Conservation (phyloP, 495 filamentous ascomycete species). For the Podospora fimiseda region DNA sequence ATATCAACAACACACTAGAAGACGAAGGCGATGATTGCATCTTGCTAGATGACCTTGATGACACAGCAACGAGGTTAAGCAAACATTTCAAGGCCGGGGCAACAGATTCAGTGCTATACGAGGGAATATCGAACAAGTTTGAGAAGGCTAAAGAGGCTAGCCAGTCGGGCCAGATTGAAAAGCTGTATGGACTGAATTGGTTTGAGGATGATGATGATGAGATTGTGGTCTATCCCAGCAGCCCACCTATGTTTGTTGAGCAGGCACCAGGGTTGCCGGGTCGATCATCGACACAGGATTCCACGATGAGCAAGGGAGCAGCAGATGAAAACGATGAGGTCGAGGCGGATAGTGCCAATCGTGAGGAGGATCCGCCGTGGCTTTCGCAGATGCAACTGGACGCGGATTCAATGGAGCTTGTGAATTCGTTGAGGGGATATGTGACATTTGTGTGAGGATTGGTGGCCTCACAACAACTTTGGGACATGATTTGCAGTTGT, state of each 20-base stretch:
- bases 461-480: too few relatives aligned
- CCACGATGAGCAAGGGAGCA: neutral
- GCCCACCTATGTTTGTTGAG: neutral
- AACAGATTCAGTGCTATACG: slow-evolving; percentile 11
- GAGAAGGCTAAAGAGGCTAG: neutral
- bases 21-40: slow-evolving; percentile 5
- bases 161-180: neutral
- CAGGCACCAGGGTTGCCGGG: neutral
- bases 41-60: neutral
- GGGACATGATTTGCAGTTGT: too few relatives aligned
- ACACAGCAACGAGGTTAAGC: neutral
- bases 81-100: slow-evolving; percentile 9
- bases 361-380: slow-evolving; percentile 37
- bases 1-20: neutral
- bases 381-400: slow-evolving; percentile 41
- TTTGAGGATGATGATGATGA: slow-evolving; percentile 10
- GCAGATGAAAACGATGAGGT: neutral
- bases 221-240: neutral
- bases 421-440: slow-evolving; percentile 42
- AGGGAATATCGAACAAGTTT: slow-evolving; percentile 6
- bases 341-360: slow-evolving; percentile 4
- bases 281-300: neutral
- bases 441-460: slow-evolving; percentile 41
- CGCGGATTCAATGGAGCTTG: slow-evolving; percentile 18
- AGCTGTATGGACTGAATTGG: neutral